A percentile compares a stretch with the other conserved stretches of the same genome.
These are phyloP conservation scores for Alternaria gansuensis DNA, from an alignment of 2,329 filamentous ascomycete genomes.

Conservation along the genomic window DNA sequence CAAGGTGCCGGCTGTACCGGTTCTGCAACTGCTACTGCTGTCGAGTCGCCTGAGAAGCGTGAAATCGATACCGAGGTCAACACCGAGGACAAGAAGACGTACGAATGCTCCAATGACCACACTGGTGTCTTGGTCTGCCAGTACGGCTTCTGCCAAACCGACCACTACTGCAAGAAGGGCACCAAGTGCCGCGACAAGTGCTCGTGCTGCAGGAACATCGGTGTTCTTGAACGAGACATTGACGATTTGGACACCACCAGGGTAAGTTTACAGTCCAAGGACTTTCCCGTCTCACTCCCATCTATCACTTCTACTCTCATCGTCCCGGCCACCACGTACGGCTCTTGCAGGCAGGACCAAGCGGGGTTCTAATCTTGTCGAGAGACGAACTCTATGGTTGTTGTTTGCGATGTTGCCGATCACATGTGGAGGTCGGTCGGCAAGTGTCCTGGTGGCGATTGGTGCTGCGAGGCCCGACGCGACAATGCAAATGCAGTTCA, in stretches of 20 bases:
- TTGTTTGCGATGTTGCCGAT: slow-evolving; percentile 15
- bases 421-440: slow-evolving; percentile 4
- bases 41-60: neutral
- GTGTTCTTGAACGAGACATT: neutral
- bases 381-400: slow-evolving; percentile 6
- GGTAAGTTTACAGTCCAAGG: slow-evolving; percentile 1
- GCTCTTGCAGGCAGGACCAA: neutral
- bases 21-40: neutral
- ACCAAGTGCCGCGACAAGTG: slow-evolving; percentile 23
- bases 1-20: neutral
- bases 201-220: slow-evolving; percentile 21
- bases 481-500: slow-evolving; percentile 12
- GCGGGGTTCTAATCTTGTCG: slow-evolving; percentile 7
- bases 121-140: slow-evolving; percentile 21
- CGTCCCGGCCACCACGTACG: slow-evolving; percentile 1
- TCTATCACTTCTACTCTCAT: neutral
- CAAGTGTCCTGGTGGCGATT: slow-evolving; percentile 7
- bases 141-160: slow-evolving; percentile 26
- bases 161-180: slow-evolving; percentile 21
- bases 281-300: neutral
- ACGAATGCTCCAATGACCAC: slow-evolving; percentile 17
- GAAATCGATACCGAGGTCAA: neutral
- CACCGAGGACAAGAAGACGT: slow-evolving; percentile 6
- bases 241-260: neutral
- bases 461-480: slow-evolving; percentile 4